Conservation (phyloP, 495 filamentous ascomycete genomes). For the Cryomyces minteri region DNA sequence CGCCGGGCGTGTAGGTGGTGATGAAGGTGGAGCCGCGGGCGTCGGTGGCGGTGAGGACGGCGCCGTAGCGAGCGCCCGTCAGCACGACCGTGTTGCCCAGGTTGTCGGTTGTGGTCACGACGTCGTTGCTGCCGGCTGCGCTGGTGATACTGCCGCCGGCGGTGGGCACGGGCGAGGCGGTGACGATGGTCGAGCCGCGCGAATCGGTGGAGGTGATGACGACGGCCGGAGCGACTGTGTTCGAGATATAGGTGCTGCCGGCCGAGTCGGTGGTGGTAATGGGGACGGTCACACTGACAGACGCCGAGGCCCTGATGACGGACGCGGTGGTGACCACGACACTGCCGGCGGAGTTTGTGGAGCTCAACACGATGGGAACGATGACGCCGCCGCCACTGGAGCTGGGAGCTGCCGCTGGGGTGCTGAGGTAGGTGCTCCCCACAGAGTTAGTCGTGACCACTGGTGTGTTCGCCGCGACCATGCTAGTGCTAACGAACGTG, state of each 20-base stretch:
- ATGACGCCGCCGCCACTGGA: background rate
- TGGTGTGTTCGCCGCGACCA: background rate
- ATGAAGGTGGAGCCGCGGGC: constrained; percentile 14
- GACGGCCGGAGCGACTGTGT: constrained; percentile 11
- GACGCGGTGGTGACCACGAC: constrained; percentile 36
- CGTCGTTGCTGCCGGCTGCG: constrained; percentile 1
- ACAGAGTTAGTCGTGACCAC: background rate
- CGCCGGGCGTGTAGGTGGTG: constrained; percentile 20
- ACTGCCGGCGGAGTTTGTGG: constrained; percentile 11
- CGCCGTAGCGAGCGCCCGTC: constrained; percentile 7
- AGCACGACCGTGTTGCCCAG: constrained; percentile 9
- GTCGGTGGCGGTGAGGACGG: constrained; percentile 19
- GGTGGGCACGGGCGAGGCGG: constrained; percentile 9
- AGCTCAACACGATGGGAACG: constrained; percentile 3
- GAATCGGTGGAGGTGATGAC: constrained; percentile 10
- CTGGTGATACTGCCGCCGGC: background rate
- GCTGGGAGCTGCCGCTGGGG: background rate
- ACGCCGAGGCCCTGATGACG: constrained; percentile 6
- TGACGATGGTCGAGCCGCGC: constrained; percentile 5
- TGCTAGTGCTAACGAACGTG: background rate
- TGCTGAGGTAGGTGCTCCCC: background rate
- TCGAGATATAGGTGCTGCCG: constrained; percentile 14
- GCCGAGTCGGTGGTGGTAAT: constrained; percentile 17
- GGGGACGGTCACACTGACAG: constrained; percentile 10
- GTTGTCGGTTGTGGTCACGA: constrained; percentile 13